Conservation (phyloP, 2,329 filamentous ascomycete species). For the Sclerotinia spermophila region DNA sequence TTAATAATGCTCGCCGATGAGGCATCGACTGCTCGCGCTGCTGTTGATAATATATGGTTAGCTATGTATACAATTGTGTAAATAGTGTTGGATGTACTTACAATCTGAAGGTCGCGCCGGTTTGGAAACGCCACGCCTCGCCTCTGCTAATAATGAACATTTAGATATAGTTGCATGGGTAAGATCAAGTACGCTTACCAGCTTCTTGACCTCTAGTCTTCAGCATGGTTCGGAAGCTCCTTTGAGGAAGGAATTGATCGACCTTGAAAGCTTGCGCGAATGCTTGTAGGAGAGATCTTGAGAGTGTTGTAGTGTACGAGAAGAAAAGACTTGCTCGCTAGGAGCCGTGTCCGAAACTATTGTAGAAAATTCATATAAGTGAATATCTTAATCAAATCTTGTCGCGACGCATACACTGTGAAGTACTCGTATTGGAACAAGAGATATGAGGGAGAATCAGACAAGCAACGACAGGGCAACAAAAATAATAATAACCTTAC, state of each 20-base stretch:
- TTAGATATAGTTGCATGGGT: neutral
- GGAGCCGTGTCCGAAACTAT: neutral
- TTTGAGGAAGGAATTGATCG: neutral
- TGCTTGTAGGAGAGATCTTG: neutral
- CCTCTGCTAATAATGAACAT: neutral
- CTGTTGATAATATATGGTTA: neutral
- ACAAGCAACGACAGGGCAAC: neutral
- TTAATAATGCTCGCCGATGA: neutral
- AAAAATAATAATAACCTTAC: neutral
- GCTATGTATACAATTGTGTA: neutral
- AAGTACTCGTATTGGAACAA: neutral
- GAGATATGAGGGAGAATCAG: neutral
- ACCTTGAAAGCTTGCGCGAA: neutral
- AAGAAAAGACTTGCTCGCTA: neutral
- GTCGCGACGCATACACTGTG: neutral
- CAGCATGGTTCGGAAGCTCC: neutral
- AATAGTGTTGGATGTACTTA: neutral
- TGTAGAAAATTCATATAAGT: no score
- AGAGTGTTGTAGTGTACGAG: neutral
- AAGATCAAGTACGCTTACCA: neutral
- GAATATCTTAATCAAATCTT: neutral
- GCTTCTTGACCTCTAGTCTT: neutral
- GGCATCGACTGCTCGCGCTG: neutral
- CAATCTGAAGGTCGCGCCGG: neutral
- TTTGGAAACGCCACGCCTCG: no score